Base-by-base conservation (phyloP, 2,329 filamentous ascomycete genomes). In the Neospermospora avenae region DNA sequence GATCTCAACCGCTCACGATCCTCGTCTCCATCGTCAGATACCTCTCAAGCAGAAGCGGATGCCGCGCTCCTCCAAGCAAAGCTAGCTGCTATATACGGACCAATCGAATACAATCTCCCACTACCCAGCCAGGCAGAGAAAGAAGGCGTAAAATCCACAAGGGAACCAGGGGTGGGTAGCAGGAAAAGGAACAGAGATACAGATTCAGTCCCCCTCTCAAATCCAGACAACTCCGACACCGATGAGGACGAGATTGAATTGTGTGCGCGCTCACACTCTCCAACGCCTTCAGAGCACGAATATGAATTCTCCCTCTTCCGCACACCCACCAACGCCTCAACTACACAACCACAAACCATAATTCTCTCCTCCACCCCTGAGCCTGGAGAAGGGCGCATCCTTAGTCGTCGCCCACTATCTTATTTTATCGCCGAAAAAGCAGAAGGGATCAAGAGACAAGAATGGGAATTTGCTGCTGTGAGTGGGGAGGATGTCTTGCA, bases 271-370 rank as follows among this genome's bases (percentile, higher is more conserved):
- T 8, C 6, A 8, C 10, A 8, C n/a, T n/a, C n/a, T 42, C 39
- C 16, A 8, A 3, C 39, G 6, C n/a, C 37, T 16, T 59, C 65
- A 35, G 75, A 78, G 51, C 77, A 78, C 55, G 67, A 62, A 55
- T 86, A 84, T 64, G 77, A 80, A 57, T 87, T 87, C 68, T 77
- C 81, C 8, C 77, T 87, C 28, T 87, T 87, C 69, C 46, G 18
- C 25, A 24, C 45, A 24, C 16, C 25, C 18, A 11, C 6, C 45
- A n/a, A 18, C 37, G 48, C 20, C 16, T 34, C 28, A 31, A 31
- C 5, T 31, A 5, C 28, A 31, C 28, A 80, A 42, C 39, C 39
- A 42, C 18, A 22, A 20, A 18, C 39, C 39, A 31, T 42, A 60
- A 77, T 87, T 18, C 72, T 84, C 2, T 74, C 87, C 18, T 73